Evolutionary conservation across 345 rosid genomes (phyloP).

Genomic region (Arabis alpina): DNA sequence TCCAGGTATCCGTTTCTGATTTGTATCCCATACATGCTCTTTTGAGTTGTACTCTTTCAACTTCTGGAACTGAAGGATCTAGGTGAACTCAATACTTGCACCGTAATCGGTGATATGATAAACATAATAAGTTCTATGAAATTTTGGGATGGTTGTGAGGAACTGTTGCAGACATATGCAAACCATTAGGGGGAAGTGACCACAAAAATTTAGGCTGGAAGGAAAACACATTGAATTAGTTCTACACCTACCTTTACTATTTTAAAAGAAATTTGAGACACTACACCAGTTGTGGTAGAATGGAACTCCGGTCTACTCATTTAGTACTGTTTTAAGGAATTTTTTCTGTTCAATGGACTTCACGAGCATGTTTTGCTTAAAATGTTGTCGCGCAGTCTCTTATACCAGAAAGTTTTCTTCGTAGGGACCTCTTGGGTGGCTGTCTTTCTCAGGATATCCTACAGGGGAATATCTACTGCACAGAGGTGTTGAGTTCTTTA

Average conservation of each 20-base stretch:
- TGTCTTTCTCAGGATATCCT: slow-evolving; percentile 76
- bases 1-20: slow-evolving; percentile 61
- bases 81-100: slow-evolving; percentile 32
- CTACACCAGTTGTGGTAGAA: slow-evolving; percentile 9
- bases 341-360: background rate
- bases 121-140: slow-evolving; percentile 20
- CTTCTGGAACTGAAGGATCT: slow-evolving; percentile 30
- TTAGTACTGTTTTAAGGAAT: background rate
- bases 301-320: background rate
- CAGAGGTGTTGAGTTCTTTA: slow-evolving; percentile 69
- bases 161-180: slow-evolving; percentile 11
- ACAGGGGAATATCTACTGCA: slow-evolving; percentile 66
- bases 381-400: slow-evolving; percentile 4
- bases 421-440: slow-evolving; percentile 98
- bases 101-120: slow-evolving; percentile 20
- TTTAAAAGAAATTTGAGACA: slow-evolving; percentile 15
- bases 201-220: slow-evolving; percentile 19
- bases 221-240: slow-evolving; percentile 23
- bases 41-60: slow-evolving; percentile 29
- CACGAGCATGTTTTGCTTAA: slow-evolving; percentile 30
- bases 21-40: slow-evolving; percentile 9
- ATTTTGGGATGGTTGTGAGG: slow-evolving; percentile 26
- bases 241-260: slow-evolving; percentile 9
- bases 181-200: slow-evolving; percentile 20
- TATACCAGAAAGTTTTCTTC: slow-evolving; percentile 34